These are phyloP conservation scores for Ophiostoma sp. DNA, from an alignment of 2,329 filamentous ascomycete species.

Conservation along the genomic window DNA sequence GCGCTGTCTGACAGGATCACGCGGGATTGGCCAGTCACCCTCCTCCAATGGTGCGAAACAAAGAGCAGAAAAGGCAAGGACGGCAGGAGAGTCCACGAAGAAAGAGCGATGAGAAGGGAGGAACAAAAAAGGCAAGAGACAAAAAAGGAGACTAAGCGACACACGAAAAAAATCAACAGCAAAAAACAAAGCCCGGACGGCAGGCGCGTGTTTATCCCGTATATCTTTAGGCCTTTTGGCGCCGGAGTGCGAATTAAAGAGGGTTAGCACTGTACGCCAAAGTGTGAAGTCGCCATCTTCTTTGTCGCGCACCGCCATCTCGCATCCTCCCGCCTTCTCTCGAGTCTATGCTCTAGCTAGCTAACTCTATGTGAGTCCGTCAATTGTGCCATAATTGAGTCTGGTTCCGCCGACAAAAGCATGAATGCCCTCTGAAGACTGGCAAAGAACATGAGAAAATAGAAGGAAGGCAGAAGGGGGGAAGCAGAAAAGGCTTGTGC, in stretches of 20 bases:
- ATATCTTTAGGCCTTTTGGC: neutral
- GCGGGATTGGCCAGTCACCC: constrained; percentile 17
- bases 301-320: neutral
- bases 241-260: neutral
- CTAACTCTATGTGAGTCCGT: neutral
- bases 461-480: neutral
- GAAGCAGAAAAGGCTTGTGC: neutral
- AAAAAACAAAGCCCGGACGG: neutral
- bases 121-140: neutral
- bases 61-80: constrained; percentile 5
- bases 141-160: too few species aligned
- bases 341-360: neutral
- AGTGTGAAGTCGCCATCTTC: neutral
- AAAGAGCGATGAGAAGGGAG: neutral
- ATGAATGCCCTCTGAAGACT: neutral
- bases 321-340: neutral
- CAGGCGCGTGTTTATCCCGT: neutral
- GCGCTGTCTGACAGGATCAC: constrained; percentile 15
- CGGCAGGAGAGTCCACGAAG: neutral
- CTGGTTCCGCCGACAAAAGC: neutral
- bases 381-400: neutral
- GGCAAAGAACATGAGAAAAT: neutral
- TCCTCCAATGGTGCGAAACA: constrained; percentile 7
- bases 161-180: neutral
- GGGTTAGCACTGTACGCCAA: neutral